These are phyloP conservation scores for Ciborinia camelliae DNA, from an alignment of 2,329 filamentous ascomycete species.

Conservation along the genomic window DNA sequence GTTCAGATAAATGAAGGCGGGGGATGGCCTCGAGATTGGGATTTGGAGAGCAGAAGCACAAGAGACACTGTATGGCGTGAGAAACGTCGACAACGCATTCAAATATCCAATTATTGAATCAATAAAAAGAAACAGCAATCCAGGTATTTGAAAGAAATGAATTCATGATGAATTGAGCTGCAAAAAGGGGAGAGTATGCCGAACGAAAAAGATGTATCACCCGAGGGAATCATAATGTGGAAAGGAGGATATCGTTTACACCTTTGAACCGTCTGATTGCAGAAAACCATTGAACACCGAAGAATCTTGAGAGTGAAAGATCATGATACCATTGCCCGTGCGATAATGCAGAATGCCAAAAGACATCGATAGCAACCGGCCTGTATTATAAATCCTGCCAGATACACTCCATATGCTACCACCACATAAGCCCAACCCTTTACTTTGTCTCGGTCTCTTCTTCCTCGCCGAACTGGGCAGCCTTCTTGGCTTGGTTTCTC, in stretches of 20 bases:
- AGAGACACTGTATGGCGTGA: background rate
- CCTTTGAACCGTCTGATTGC: slow-evolving; percentile 19
- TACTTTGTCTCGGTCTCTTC: slow-evolving; percentile 45
- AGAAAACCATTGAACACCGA: slow-evolving; percentile 21
- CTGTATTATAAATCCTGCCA: slow-evolving; percentile 37
- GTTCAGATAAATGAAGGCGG: background rate
- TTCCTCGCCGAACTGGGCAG: slow-evolving; percentile 72
- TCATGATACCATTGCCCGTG: slow-evolving; percentile 40
- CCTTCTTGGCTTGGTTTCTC: slow-evolving; percentile 87
- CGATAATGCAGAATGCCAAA: slow-evolving; percentile 38
- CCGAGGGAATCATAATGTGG: background rate
- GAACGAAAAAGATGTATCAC: background rate
- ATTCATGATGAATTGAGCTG: background rate
- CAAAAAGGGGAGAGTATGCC: background rate
- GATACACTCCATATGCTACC: slow-evolving; percentile 38
- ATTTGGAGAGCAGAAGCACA: background rate
- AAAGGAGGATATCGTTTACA: slow-evolving; percentile 16
- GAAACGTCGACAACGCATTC: background rate
- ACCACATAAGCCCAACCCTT: slow-evolving; percentile 33
- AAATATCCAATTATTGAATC: background rate
- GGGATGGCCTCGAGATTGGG: background rate
- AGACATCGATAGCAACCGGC: slow-evolving; percentile 37
- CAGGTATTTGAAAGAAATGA: background rate
- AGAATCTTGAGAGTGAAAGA: slow-evolving; percentile 25
- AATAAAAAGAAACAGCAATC: background rate